Percentiles rank a stretch among this genome's conserved stretches.
Conservation (phyloP, 768 basidiomycete genomes). For the Neoboletus brunneissimus region DNA sequence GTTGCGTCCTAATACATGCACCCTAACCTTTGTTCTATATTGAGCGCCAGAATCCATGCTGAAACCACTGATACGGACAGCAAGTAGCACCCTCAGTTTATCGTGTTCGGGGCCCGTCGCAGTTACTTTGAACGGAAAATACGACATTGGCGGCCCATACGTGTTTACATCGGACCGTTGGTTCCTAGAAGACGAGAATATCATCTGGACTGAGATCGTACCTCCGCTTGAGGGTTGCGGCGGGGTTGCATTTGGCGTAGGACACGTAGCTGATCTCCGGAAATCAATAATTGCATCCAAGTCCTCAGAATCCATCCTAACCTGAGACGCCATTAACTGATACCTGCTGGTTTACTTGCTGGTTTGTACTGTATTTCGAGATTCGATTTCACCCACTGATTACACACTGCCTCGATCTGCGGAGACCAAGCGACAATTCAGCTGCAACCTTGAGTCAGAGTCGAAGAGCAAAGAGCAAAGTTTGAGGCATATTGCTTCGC, state of each 20-base stretch:
- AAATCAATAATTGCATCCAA: not conserved
- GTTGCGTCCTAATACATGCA: not conserved
- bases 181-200: not conserved
- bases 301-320: not conserved
- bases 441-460: not conserved
- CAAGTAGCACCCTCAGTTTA: not conserved
- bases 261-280: not conserved
- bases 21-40: not conserved
- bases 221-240: no score
- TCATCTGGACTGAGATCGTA: not conserved
- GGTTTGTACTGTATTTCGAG: not conserved
- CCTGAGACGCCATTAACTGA: not conserved
- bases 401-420: not conserved
- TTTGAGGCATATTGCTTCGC: slow-evolving; percentile 42
- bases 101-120: not conserved
- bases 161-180: not conserved
- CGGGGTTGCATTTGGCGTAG: not conserved
- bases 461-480: not conserved
- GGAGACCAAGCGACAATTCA: not conserved
- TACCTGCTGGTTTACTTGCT: not conserved
- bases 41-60: not conserved
- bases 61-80: not conserved
- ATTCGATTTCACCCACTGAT: not conserved
- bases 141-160: not conserved
- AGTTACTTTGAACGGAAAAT: not conserved